Base-by-base conservation (phyloP, 2,329 filamentous ascomycete genomes). In the Claviceps capensis region DNA sequence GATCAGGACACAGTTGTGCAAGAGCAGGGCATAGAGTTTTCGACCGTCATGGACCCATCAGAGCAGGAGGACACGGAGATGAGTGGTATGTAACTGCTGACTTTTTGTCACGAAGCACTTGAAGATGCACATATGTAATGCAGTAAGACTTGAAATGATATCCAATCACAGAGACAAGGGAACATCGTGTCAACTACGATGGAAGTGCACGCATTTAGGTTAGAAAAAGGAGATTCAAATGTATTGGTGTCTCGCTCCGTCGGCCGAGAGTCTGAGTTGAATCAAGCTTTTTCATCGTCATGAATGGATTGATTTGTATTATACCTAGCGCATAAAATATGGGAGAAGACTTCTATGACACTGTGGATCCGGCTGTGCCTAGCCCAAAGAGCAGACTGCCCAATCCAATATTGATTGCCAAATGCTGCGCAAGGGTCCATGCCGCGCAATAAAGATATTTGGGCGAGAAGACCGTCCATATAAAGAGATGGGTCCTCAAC, bases 381-480 rank as follows among this genome's bases (percentile, higher is more conserved):
- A 82, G 53, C 71, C 73, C 77, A 61, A 77, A 82, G 47, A 86
- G 59, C 40, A 78, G 50, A 34, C 80, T 74, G 1, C 81, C 82
- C 44, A 84, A 58, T 5, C 77, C 71, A 37, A 90, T 60, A 65
- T 91, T 89, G 44, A 91, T 72, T 40, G 77, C 63, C 55, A 90
- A 64, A 77, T 98, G 91, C 71, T 90, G 88, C 7, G 80, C 86
- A 46, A 91, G 63, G 56, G 79, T 82, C 94, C 93, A 98, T 14
- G 85, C 88, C 74, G 93, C 85, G 57, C 82, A 86, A 65, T 95
- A 98, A 58, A 98, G 70, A 66, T 90, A 97, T 67, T 97, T 98
- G 0, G 93, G 93, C 57, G 88, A 95, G 67, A 98, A 98, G 11
- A 98, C 93, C 0, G 91, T 97, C 93, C 93, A 98, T 55, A 98